These are phyloP conservation scores for Tetradesmus lagerheimii DNA, from an alignment of 139 green algal genomes.

Conservation along the genomic window DNA sequence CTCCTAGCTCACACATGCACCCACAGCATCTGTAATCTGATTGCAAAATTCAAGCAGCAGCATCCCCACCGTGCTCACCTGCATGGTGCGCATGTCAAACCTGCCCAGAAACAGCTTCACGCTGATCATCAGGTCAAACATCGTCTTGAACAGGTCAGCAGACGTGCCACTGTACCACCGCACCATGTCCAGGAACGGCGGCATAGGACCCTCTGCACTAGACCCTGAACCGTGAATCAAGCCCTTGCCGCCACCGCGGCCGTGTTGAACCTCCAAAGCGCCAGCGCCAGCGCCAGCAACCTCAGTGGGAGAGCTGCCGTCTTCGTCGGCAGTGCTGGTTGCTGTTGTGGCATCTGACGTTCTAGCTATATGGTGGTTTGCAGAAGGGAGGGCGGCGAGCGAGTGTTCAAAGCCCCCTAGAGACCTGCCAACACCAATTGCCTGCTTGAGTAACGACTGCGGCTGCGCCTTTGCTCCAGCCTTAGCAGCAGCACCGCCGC, in stretches of 20 bases:
- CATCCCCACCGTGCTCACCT: constrained; percentile 54
- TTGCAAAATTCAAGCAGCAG: neutral
- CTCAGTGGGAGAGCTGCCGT: neutral
- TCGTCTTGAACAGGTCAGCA: constrained; percentile 89
- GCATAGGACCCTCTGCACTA: constrained; percentile 47
- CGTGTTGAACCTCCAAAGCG: neutral
- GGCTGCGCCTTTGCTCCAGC: neutral
- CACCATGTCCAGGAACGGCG: constrained; percentile 90
- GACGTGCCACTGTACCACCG: constrained; percentile 88
- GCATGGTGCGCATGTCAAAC: constrained; percentile 93
- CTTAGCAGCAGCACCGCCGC: neutral
- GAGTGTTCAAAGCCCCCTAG: neutral
- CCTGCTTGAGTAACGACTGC: neutral
- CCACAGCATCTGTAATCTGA: too few relatives aligned
- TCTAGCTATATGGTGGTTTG: neutral
- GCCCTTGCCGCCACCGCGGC: neutral
- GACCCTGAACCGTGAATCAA: neutral
- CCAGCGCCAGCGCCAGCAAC: too few relatives aligned
- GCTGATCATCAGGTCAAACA: constrained; percentile 86
- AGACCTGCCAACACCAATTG: neutral
- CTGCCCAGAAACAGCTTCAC: constrained; percentile 92
- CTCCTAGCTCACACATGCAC: too few relatives aligned
- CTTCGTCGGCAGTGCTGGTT: neutral
- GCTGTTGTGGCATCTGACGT: neutral
- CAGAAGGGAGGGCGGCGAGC: neutral